Evolutionary conservation across 2,329 filamentous ascomycete species (phyloP).

Genomic region (Colletotrichum higginsianum): DNA sequence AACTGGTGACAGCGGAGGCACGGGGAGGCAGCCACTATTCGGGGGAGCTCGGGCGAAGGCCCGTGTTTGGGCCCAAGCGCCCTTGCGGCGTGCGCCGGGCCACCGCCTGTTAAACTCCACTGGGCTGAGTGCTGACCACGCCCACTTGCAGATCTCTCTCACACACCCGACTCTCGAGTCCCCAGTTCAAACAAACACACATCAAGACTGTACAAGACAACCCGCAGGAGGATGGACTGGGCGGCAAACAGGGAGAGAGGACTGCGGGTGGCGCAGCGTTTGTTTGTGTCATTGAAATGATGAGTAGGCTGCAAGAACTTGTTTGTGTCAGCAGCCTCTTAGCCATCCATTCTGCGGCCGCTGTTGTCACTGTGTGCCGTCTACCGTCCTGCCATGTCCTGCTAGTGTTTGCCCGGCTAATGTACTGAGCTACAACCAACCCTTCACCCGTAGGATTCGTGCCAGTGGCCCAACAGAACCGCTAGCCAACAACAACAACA

Average conservation of each 20-base stretch:
- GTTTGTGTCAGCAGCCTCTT: slow-evolving; percentile 33
- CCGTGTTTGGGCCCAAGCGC: slow-evolving; percentile 32
- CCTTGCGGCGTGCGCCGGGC: slow-evolving; percentile 21
- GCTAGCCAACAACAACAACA: not conserved
- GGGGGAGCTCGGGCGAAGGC: slow-evolving; percentile 21
- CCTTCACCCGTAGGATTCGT: slow-evolving; percentile 19
- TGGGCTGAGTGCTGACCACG: slow-evolving; percentile 16
- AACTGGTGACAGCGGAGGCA: no score
- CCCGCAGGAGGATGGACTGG: not conserved
- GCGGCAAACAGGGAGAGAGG: slow-evolving; percentile 5
- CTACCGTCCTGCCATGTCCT: not conserved
- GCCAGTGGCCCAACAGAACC: not conserved
- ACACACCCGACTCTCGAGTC: not conserved
- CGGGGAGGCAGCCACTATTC: not conserved
- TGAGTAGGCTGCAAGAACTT: slow-evolving; percentile 4
- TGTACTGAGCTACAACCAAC: not conserved
- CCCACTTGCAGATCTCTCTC: not conserved
- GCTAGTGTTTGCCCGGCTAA: not conserved
- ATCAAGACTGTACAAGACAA: slow-evolving; percentile 24
- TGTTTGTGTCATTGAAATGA: slow-evolving; percentile 12
- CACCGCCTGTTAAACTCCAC: not conserved
- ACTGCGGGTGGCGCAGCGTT: slow-evolving; percentile 3
- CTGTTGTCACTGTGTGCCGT: not conserved
- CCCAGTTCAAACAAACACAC: slow-evolving; percentile 21
- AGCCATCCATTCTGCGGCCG: not conserved